Conservation (phyloP, 441 rosid genomes). For the Syzygium malaccense region DNA sequence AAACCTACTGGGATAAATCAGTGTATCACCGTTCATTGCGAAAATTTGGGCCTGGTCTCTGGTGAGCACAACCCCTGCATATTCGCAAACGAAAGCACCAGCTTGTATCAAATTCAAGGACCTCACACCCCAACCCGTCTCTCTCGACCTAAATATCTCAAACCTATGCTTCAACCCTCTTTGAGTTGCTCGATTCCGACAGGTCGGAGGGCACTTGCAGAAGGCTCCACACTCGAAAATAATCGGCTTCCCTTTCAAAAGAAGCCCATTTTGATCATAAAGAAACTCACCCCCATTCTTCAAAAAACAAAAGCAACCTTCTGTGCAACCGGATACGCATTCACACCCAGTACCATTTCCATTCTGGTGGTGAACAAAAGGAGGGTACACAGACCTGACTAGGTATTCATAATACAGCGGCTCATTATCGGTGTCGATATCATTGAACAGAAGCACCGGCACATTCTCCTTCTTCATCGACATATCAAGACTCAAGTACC, state of each 20-base stretch:
- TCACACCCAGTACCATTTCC: slow-evolving; percentile 53
- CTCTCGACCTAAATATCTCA: slow-evolving; percentile 83
- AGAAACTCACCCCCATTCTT: slow-evolving; percentile 84
- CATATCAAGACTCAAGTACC: slow-evolving; percentile 73
- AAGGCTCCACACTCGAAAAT: slow-evolving; percentile 75
- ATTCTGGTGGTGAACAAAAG: slow-evolving; percentile 19
- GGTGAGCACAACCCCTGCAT: slow-evolving; percentile 79
- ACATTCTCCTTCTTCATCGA: slow-evolving; percentile 53
- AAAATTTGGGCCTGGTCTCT: slow-evolving; percentile 79
- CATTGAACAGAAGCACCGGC: slow-evolving; percentile 68
- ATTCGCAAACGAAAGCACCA: slow-evolving; percentile 87
- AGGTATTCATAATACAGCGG: slow-evolving; percentile 83
- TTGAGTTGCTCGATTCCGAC: slow-evolving; percentile 78
- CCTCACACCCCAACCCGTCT: slow-evolving; percentile 95
- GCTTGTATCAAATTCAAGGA: slow-evolving; percentile 78
- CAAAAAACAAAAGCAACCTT: slow-evolving; percentile 58
- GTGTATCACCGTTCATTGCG: slow-evolving; percentile 73
- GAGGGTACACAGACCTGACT: slow-evolving; percentile 51
- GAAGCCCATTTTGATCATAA: slow-evolving; percentile 59
- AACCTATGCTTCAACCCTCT: slow-evolving; percentile 57
- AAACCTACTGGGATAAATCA: slow-evolving; percentile 72
- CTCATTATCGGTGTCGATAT: slow-evolving; percentile 62
- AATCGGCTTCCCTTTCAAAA: slow-evolving; percentile 66
- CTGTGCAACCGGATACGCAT: slow-evolving; percentile 58
- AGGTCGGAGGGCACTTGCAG: slow-evolving; percentile 74